These are phyloP conservation scores for Mrakia gelida DNA, from an alignment of 768 basidiomycete genomes.

Conservation along the genomic window DNA sequence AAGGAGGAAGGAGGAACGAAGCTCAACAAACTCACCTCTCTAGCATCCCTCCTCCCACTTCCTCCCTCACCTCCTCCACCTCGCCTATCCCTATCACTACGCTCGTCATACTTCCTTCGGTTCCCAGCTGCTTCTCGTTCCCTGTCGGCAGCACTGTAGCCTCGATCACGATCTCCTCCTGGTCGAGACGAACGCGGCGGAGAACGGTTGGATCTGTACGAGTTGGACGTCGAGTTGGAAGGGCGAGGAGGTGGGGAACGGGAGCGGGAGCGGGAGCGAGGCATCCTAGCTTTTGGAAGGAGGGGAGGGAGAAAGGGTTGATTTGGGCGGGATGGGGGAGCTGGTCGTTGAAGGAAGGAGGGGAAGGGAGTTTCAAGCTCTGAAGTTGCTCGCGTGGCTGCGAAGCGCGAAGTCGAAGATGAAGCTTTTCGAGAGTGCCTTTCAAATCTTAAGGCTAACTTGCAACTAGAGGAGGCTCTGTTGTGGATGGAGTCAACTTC, in stretches of 20 bases:
- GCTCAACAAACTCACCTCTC: neutral
- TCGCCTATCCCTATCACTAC: neutral
- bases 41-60: conserved; percentile 10
- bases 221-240: conserved; percentile 2
- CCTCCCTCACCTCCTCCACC: conserved; percentile 22
- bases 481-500: too few species aligned
- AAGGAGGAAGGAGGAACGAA: neutral
- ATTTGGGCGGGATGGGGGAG: neutral
- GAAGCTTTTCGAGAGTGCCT: too few species aligned
- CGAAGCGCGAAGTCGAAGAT: neutral
- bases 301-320: neutral
- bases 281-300: neutral
- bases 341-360: neutral
- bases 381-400: neutral
- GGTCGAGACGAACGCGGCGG: neutral
- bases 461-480: too few species aligned
- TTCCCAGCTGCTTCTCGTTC: conserved; percentile 35
- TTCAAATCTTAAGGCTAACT: too few species aligned
- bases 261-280: conserved; percentile 8
- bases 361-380: neutral
- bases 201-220: neutral
- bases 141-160: conserved; percentile 34
- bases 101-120: conserved; percentile 28
- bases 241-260: conserved; percentile 1
- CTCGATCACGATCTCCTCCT: neutral